Evolutionary conservation across 1,139 yeast genomes (phyloP).

Genomic region (Debaryomyces nepalensis): DNA sequence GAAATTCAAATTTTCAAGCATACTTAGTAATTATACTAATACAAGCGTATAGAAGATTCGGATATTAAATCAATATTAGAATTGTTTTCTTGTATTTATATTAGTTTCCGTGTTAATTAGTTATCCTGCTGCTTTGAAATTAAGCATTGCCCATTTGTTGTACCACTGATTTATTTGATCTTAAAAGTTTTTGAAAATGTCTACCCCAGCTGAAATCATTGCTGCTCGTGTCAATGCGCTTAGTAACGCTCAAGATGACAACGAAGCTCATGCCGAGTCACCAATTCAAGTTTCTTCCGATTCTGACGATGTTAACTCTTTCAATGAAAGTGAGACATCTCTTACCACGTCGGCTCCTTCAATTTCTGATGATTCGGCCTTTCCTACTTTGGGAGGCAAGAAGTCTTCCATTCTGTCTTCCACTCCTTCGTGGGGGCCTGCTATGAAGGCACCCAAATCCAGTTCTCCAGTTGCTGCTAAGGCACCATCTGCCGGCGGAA

Average conservation of each 20-base stretch:
- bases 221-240: conserved; percentile 55
- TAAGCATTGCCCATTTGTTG: conserved; percentile 15
- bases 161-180: conserved; percentile 8
- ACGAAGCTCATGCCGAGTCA: conserved; percentile 15
- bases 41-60: conserved; percentile 1
- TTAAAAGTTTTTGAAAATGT: conserved; percentile 33
- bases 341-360: conserved; percentile 34
- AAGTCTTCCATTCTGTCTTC: conserved; percentile 25
- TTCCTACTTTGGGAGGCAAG: conserved; percentile 71
- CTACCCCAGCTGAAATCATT: conserved; percentile 65
- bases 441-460: conserved; percentile 41
- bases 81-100: conserved; percentile 6
- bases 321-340: conserved; percentile 15
- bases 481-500: conserved; percentile 29
- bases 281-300: conserved; percentile 14
- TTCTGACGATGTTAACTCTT: conserved; percentile 16
- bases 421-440: conserved; percentile 34
- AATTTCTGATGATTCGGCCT: conserved; percentile 59
- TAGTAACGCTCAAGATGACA: conserved; percentile 26
- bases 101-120: conserved; percentile 2
- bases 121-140: conserved; percentile 13
- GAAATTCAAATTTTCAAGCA: neutral
- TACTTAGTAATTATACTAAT: conserved; percentile 5
- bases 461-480: conserved; percentile 27
- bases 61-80: conserved; percentile 4